These are phyloP conservation scores for Triangularia setosa DNA, from an alignment of 2,329 filamentous ascomycete genomes.

Conservation along the genomic window DNA sequence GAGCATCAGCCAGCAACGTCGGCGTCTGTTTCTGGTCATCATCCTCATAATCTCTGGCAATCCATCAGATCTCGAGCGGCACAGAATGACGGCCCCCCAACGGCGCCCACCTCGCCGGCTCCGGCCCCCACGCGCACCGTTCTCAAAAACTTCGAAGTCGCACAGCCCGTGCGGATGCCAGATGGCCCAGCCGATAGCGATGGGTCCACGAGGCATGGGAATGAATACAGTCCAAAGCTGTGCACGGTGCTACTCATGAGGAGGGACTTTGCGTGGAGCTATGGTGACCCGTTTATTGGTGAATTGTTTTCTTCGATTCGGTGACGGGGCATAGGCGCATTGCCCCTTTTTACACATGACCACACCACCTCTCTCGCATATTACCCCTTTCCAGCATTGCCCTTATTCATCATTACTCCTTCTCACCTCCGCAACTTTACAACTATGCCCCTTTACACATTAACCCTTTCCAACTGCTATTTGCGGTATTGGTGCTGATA, in stretches of 20 bases:
- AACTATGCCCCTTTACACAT: too few relatives aligned
- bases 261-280: conserved; percentile 67
- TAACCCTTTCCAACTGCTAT: not conserved
- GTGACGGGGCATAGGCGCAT: too few relatives aligned
- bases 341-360: too few relatives aligned
- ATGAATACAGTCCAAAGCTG: conserved; percentile 28
- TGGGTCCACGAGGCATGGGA: conserved; percentile 28
- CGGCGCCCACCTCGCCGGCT: conserved; percentile 20
- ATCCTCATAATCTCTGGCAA: not conserved
- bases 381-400: not conserved
- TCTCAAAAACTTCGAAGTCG: conserved; percentile 65
- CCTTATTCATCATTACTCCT: not conserved
- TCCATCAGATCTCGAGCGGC: not conserved
- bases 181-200: conserved; percentile 37
- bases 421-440: too few relatives aligned
- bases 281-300: conserved; percentile 71
- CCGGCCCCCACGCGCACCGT: conserved; percentile 29
- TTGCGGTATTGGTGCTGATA: not conserved
- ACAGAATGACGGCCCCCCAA: conserved; percentile 1
- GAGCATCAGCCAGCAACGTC: not conserved
- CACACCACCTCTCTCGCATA: too few relatives aligned
- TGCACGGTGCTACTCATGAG: conserved; percentile 62
- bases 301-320: conserved; percentile 29
- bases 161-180: conserved; percentile 59
- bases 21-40: not conserved